Evolutionary conservation across 2,329 filamentous ascomycete genomes (phyloP), one percentile per base, ranked within the genome.

Genomic region (Paecilomyces formosus): DNA sequence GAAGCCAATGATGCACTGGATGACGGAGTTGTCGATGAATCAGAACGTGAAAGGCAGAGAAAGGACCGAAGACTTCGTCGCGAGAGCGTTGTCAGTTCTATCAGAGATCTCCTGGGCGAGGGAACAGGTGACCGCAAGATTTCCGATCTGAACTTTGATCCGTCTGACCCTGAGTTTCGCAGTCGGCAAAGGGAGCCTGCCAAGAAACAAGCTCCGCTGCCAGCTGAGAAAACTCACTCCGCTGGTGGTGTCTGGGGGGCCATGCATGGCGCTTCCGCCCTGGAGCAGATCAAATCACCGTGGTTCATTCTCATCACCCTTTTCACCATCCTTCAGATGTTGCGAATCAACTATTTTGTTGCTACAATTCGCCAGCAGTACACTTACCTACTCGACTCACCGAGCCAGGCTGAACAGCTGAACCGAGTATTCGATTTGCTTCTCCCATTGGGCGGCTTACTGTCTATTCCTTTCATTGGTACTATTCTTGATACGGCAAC

Each of bases 311-410:
- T 96, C 39, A 89, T 96, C 66, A 89, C 89, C 4, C 74, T 91
- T 21, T 93, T 96, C 71, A 96, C 90, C 28, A 81, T 88, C 31
- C 75, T 89, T 45, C 87, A 89, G 71, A 89, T 89, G 86, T 87
- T 86, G 1, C 82, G 88, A 30, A 95, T 96, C 81, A 96, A 96
- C 76, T 96, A 92, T 78, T 95, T 96, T 70, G 90, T 96, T 56
- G 90, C 92, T 3, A 95, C 92, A 2, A 87, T 96, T 62, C 83
- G 89, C 1, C 81, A 87, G 1, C 92, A 97, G 72, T 96, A 96
- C 74, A 83, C 85, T 52, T 87, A 86, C 65, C 82, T 97, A 8
- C 83, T 96, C 15, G 79, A 79, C 53, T 85, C 85, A 11, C 78
- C 79, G 60, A 72, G 77, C 1, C 79, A 81, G 58, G 89, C 91